Base-by-base conservation (phyloP, 257 asterid species). In the Penstemon newberryi region DNA sequence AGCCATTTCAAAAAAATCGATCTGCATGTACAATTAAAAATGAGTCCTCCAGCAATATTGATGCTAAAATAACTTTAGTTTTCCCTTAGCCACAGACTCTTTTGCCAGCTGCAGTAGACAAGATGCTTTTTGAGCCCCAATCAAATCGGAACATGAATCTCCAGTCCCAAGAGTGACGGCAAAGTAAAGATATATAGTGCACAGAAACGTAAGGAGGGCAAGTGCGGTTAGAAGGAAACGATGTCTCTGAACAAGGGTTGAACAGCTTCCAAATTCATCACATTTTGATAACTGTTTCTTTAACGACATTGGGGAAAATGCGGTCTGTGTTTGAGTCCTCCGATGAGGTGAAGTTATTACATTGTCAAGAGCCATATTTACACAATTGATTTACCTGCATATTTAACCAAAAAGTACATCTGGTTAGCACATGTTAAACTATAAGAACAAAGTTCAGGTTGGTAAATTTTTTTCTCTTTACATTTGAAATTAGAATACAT, bases 121-220 rank as follows among this genome's bases (percentile, higher is more conserved):
- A 1, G 85, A 40, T 4, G 77, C 84, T 77, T 83, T 85, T 55
- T 72, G 74, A 18, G 82, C 59, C 12, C 89, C 89, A 0, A 65
- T 46, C 79, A 86, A 70, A 19, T 79, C 86, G 25, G 82, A 80
- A 68, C 96, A 89, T 1, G 81, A 69, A 73, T 81, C 78, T n/a
- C 56, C 51, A 0, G 72, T 68, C 5, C 88, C 89, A 10, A 89
- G 79, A 60, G 95, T 89, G 71, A 86, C 83, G 1, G 95, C 95
- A 73, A 89, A 89, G 85, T 89, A 89, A 15, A 89, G 95, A 85
- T 89, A 89, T 54, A 86, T 42, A 7, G 85, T 81, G 87, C 91
- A 89, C 8, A 89, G 75, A 57, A 84, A 77, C 0, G 86, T 71
- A 36, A 89, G 85, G 66, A 89, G 86, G 70, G 55, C 76, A 60